Evolutionary conservation across 2,329 filamentous ascomycete genomes (phyloP).

Genomic region (Fusarium citri): DNA sequence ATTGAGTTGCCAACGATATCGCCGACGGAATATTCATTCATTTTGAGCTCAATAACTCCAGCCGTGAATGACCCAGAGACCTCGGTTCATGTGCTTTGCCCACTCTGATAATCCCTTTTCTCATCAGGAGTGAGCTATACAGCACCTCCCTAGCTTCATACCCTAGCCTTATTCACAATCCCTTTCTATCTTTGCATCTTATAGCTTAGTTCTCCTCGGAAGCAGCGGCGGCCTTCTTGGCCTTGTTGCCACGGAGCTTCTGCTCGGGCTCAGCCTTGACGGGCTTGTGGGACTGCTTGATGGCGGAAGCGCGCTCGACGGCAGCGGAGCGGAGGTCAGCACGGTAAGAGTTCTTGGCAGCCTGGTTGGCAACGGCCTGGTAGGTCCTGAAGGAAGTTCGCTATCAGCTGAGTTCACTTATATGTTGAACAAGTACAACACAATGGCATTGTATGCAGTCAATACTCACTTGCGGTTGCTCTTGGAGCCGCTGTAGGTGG

Average conservation of each 20-base stretch:
- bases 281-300: constrained; percentile 81
- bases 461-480: constrained; percentile 74
- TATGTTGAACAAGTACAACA: background rate
- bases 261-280: constrained; percentile 79
- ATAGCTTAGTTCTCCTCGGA: constrained; percentile 52
- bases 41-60: constrained; percentile 49
- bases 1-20: constrained; percentile 40
- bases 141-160: constrained; percentile 38
- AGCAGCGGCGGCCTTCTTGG: constrained; percentile 73
- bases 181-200: constrained; percentile 32
- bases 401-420: constrained; percentile 25
- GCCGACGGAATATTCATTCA: constrained; percentile 45
- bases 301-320: constrained; percentile 86
- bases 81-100: constrained; percentile 43
- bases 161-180: constrained; percentile 33
- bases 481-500: constrained; percentile 78
- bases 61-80: constrained; percentile 44
- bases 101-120: constrained; percentile 35
- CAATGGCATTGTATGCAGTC: background rate
- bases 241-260: constrained; percentile 85
- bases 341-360: constrained; percentile 88
- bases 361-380: constrained; percentile 84
- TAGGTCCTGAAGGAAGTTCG: constrained; percentile 73
- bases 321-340: constrained; percentile 80
- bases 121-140: constrained; percentile 40